Percentiles rank a stretch among this genome's conserved stretches.
phyloP scores from a whole-genome alignment of 257 asterid species.

The Prunella vulgaris region DNA sequence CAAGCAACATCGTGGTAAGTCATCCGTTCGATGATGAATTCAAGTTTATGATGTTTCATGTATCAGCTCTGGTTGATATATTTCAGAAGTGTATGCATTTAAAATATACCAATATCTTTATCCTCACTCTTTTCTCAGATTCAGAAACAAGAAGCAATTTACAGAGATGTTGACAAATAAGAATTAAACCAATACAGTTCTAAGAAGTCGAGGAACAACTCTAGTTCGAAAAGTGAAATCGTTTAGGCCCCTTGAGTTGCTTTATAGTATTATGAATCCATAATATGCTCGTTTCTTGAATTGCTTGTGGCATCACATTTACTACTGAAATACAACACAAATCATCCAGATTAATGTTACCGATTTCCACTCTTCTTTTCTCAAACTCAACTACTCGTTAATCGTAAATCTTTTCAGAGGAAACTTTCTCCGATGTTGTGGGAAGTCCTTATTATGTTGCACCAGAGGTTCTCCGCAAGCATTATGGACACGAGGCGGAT shows the following conservation, averaged over 20 bases:
- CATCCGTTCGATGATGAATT: not conserved
- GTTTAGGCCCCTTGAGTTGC: not conserved
- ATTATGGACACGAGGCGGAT: constrained; percentile 90
- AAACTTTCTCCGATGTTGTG: constrained; percentile 76
- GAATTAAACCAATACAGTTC: not conserved
- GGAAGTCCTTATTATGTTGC: constrained; percentile 98
- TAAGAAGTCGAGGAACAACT: not conserved
- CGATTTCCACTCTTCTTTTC: not conserved
- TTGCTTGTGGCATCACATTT: not conserved
- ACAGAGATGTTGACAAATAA: not conserved
- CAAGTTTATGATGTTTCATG: not conserved
- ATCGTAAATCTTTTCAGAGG: constrained; percentile 40
- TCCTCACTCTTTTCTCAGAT: not conserved
- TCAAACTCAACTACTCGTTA: not conserved
- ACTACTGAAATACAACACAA: not conserved
- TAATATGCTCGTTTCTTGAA: too few relatives aligned
- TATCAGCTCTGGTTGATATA: not conserved
- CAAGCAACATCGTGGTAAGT: not conserved
- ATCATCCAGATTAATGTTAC: not conserved
- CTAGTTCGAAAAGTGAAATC: not conserved
- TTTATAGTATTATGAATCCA: too few relatives aligned
- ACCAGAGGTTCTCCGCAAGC: constrained; percentile 87
- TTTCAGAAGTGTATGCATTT: not conserved
- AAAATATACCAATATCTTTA: not conserved
- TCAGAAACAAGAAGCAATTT: not conserved